Evolutionary conservation across 108 stramenopile genomes (phyloP).

Genomic region (Nitzschia putrida): DNA sequence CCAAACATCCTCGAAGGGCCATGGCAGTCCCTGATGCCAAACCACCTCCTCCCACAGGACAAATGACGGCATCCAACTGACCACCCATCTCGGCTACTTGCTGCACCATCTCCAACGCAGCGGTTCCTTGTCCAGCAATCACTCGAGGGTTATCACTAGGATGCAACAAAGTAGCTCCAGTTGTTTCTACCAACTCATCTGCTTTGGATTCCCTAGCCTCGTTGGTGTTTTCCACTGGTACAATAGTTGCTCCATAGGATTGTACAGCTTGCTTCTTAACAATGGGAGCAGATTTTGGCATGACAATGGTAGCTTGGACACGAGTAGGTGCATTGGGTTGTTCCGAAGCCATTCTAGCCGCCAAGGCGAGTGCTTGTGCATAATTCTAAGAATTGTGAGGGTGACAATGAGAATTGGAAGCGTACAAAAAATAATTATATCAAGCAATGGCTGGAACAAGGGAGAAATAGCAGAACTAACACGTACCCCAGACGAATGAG

Average conservation of each 20-base stretch:
- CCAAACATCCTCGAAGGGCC: slow-evolving; percentile 29
- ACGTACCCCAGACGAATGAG: slow-evolving; percentile 44
- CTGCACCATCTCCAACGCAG: slow-evolving; percentile 66
- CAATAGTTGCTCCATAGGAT: slow-evolving; percentile 72
- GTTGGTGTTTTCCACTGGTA: slow-evolving; percentile 57
- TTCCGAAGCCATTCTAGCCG: slow-evolving; percentile 36
- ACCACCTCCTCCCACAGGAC: slow-evolving; percentile 68
- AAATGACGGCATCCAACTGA: slow-evolving; percentile 56
- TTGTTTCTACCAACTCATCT: slow-evolving; percentile 46
- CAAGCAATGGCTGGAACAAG: not conserved
- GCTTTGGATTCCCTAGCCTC: slow-evolving; percentile 46
- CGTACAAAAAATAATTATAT: not conserved
- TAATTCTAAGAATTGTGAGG: slow-evolving; percentile 53
- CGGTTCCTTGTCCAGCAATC: slow-evolving; percentile 88
- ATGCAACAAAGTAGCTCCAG: slow-evolving; percentile 58
- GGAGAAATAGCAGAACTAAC: too few species aligned
- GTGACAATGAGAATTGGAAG: not conserved
- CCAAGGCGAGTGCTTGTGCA: slow-evolving; percentile 85
- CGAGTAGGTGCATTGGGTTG: slow-evolving; percentile 30
- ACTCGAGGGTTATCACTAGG: slow-evolving; percentile 74
- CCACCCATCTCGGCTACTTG: slow-evolving; percentile 45
- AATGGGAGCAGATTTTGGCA: slow-evolving; percentile 76
- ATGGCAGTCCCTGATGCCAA: slow-evolving; percentile 54
- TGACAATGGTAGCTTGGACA: slow-evolving; percentile 61
- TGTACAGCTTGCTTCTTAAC: slow-evolving; percentile 62